Percentiles rank a stretch among this genome's conserved stretches.
Conservation (phyloP, 805 yeast genomes). For the Starmerella riodocensis region DNA sequence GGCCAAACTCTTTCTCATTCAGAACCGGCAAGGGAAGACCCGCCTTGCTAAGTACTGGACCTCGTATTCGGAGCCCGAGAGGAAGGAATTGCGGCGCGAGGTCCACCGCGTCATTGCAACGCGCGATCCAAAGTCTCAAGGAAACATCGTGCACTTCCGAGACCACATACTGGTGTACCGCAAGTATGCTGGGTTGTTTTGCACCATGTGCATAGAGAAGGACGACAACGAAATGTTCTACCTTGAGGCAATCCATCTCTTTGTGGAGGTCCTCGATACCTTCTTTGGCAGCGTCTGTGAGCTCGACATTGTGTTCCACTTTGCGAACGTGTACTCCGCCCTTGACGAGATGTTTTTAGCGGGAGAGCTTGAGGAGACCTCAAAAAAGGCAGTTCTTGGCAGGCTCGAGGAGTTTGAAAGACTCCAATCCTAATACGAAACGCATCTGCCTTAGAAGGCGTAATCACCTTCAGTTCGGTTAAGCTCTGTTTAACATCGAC, state of each 20-base stretch:
- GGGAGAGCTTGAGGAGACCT: conserved; percentile 83
- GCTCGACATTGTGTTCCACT: conserved; percentile 82
- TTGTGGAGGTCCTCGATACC: conserved; percentile 77
- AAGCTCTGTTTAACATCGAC: too few species aligned
- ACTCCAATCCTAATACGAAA: conserved; percentile 32
- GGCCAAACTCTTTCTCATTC: conserved; percentile 64
- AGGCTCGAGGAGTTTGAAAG: conserved; percentile 54
- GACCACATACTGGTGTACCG: conserved; percentile 63
- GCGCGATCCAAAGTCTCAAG: conserved; percentile 71
- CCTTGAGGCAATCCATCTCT: conserved; percentile 70
- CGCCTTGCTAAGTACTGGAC: conserved; percentile 72
- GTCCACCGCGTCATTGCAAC: conserved; percentile 69
- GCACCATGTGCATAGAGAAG: conserved; percentile 70
- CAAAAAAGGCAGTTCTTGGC: conserved; percentile 51
- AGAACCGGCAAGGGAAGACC: conserved; percentile 88
- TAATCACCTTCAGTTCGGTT: too few species aligned
- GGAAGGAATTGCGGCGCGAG: conserved; percentile 39
- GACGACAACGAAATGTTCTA: conserved; percentile 71
- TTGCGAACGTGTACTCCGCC: conserved; percentile 67
- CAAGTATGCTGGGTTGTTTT: conserved; percentile 83
- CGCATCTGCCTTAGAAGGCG: too few species aligned
- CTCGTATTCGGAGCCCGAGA: conserved; percentile 34
- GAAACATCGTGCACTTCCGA: conserved; percentile 64
- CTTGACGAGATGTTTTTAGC: conserved; percentile 79
- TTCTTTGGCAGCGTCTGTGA: conserved; percentile 88